Base-by-base conservation (phyloP, 305 asterid species). In the Ilex paraguariensis region DNA sequence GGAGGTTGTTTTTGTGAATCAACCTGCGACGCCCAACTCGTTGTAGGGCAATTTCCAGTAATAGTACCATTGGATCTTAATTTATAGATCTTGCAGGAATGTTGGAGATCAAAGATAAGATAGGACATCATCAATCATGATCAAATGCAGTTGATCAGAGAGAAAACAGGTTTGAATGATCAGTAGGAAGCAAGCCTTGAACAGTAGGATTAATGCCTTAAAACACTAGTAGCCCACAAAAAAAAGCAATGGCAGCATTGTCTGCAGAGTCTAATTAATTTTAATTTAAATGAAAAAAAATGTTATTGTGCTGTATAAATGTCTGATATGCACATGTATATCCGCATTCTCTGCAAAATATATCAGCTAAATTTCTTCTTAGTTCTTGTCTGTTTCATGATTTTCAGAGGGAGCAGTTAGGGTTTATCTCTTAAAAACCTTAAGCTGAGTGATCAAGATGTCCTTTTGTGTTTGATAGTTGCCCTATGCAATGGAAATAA, bases 361-460 rank as follows among this genome's bases (percentile, higher is more conserved):
- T 67, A 73, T 56, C 57, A 73, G n/a, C 57, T 69, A 33, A 73
- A 50, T 67, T 44, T 55, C 61, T 53, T 62, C 56, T 52, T 46
- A 57, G 32, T 56, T 63, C 65, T 73, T 88, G 87, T 86, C 86
- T 66, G 81, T 36, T 81, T 69, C 83, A 67, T 58, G 48, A 60
- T 73, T 82, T 85, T 90, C 91, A 84, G 84, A 77, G 87, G 91
- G 88, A 77, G 96, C 71, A 80, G 95, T 84, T 89, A 73, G 70
- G 75, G 73, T 66, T 76, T 72, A 66, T 61, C 71, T 66, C 68
- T 69, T n/a, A 49, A 49, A 49, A 52, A 14, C 56, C 56, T 21
- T 21, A 52, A 52, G 1, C 5, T n/a, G 28, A 52, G 28, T n/a
- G 31, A 52, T 52, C 7, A 10, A 46, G 10, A 7, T 46, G 10